Evolutionary conservation across 1,284 basidiomycete genomes (phyloP).

Genomic region (Cutaneotrichosporon sp.): DNA sequence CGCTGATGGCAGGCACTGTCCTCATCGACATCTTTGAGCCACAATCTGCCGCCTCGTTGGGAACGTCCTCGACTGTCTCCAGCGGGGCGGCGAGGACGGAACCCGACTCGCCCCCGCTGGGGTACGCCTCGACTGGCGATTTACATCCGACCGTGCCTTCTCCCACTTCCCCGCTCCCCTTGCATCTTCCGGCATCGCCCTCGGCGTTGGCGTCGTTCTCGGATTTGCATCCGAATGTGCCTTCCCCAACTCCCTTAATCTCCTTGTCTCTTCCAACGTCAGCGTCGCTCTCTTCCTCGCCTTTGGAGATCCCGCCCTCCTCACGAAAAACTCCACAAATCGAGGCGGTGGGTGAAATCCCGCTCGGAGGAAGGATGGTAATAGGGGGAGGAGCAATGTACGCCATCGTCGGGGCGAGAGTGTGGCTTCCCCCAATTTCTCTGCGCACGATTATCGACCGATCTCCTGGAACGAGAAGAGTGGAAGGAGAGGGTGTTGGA

Average conservation of each 20-base stretch:
- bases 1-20: slow-evolving; percentile 9
- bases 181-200: not conserved
- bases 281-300: no score
- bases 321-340: not conserved
- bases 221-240: no score
- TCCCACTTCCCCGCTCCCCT: not conserved
- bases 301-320: not conserved
- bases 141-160: not conserved
- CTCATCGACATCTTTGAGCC: slow-evolving; percentile 15
- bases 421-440: slow-evolving; percentile 34
- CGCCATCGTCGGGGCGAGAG: slow-evolving; percentile 40
- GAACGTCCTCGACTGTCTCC: not conserved
- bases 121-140: not conserved
- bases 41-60: not conserved
- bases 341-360: not conserved
- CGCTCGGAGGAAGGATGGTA: not conserved
- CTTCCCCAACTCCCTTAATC: no score
- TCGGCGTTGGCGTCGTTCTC: not conserved
- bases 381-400: slow-evolving; percentile 47
- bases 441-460: slow-evolving; percentile 37
- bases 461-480: slow-evolving; percentile 11
- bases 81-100: not conserved
- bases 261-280: no score
- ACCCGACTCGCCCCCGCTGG: not conserved
- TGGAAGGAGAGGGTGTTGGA: no score